phyloP scores from a whole-genome alignment of 2,329 filamentous ascomycete species.

The Dryadomyces quercus-mongolicae region DNA sequence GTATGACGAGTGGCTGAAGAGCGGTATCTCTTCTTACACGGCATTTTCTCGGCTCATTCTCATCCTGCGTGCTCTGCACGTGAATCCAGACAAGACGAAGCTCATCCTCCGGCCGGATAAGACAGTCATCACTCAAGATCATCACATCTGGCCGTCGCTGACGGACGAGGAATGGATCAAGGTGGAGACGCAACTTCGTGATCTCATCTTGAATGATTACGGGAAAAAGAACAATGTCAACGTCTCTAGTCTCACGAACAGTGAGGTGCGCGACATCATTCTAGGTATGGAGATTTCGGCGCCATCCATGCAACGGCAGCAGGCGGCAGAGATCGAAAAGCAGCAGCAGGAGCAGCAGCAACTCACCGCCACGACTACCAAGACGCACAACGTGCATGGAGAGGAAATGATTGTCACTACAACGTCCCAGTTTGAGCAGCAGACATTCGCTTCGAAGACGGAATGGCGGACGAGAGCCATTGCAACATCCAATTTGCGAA shows the following conservation, averaged over 20 bases:
- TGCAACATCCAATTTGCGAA: slow-evolving; percentile 88
- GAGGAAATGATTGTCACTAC: slow-evolving; percentile 98
- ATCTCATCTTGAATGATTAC: slow-evolving; percentile 95
- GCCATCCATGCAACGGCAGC: slow-evolving; percentile 94
- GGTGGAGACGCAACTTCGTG: slow-evolving; percentile 91
- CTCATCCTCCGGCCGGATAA: slow-evolving; percentile 90
- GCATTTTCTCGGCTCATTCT: slow-evolving; percentile 92
- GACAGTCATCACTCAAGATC: slow-evolving; percentile 94
- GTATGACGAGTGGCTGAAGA: slow-evolving; percentile 98
- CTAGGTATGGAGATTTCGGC: slow-evolving; percentile 99
- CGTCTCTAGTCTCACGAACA: slow-evolving; percentile 88
- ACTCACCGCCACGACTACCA: slow-evolving; percentile 92
- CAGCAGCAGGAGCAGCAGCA: slow-evolving; percentile 96
- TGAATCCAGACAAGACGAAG: slow-evolving; percentile 98
- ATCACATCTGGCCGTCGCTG: slow-evolving; percentile 95
- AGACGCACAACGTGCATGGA: slow-evolving; percentile 92
- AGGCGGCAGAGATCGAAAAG: slow-evolving; percentile 97
- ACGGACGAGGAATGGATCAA: slow-evolving; percentile 98
- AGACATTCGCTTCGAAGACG: slow-evolving; percentile 96
- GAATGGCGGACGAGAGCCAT: slow-evolving; percentile 97
- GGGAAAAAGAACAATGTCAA: slow-evolving; percentile 99
- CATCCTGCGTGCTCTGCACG: slow-evolving; percentile 87
- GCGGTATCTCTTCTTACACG: slow-evolving; percentile 85
- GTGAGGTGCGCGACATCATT: slow-evolving; percentile 96
- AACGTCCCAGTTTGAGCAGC: slow-evolving; percentile 94